Evolutionary conservation across 2,329 filamentous ascomycete species (phyloP).

Genomic region (Ophiostoma sp.): DNA sequence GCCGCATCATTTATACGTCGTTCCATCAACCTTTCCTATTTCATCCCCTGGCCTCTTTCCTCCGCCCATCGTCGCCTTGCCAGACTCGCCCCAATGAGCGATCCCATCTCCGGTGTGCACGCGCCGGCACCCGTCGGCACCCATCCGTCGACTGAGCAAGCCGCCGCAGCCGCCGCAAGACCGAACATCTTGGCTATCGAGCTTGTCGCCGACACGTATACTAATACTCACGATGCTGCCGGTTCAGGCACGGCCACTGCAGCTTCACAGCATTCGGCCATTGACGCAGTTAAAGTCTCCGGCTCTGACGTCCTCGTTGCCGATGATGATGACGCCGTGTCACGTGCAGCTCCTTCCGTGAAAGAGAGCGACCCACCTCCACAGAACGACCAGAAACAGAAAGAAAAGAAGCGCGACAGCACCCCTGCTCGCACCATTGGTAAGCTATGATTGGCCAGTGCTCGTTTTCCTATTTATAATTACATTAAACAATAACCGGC

Average conservation of each 20-base stretch:
- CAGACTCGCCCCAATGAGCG: no score
- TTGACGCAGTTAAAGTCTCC: not conserved
- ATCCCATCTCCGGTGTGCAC: not conserved
- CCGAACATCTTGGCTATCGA: not conserved
- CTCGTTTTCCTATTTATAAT: not conserved
- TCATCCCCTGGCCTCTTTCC: no score
- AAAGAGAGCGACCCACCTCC: slow-evolving; percentile 5
- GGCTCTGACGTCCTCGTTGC: not conserved
- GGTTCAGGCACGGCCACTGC: not conserved
- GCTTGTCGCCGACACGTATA: not conserved
- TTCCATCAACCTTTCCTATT: no score
- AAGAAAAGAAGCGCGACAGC: slow-evolving; percentile 11
- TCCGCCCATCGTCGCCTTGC: no score
- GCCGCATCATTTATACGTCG: no score
- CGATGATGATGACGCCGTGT: slow-evolving; percentile 3
- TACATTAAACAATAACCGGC: not conserved
- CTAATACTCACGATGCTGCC: not conserved
- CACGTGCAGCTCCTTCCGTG: slow-evolving; percentile 1
- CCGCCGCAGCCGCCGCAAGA: no score
- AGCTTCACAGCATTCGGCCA: not conserved
- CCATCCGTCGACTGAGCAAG: not conserved
- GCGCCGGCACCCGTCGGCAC: not conserved
- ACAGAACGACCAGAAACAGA: slow-evolving; percentile 10
- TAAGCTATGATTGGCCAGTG: slow-evolving; percentile 1
- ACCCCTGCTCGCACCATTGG: slow-evolving; percentile 3